Base-by-base conservation (phyloP, 352 stramenopile species). In the Globisporangium spiculum region DNA sequence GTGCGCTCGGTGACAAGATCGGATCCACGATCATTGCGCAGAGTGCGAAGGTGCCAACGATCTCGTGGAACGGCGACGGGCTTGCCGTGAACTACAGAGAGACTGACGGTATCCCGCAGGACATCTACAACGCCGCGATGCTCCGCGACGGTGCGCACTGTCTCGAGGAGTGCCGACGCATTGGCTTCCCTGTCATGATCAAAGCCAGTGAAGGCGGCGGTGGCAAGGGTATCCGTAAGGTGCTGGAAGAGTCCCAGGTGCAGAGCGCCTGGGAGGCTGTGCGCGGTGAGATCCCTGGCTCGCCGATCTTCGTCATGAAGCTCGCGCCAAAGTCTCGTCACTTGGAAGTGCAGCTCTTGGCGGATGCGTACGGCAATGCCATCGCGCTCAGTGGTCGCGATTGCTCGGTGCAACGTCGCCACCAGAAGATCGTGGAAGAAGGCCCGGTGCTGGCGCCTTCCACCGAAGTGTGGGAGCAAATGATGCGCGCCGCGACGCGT, bases 341-440 rank as follows among this genome's bases (percentile, higher is more conserved):
- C 79, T 88, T 99, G 48, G 98, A 99, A 80, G 98, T 99, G 46
- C 98, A 99, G 83, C 78, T 99, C 20, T 79, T 99, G 41, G 97
- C 97, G 0, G 98, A 99, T 79, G 91, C 98, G 60, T 99, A 99
- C 76, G 98, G 97, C 57, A 94, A 99, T 71, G 98, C 97, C 38
- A 98, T 99, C 72, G 97, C 98, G 10, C 85, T 99, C 20, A 99
- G 98, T 76, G 98, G 98, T 16, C 93, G 98, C 69, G 98, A 99
- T 88, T 99, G 98, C 84, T 99, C 96, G 27, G 97, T 99, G 24
- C 98, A 99, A 83, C 87, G 98, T 70, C 90, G 98, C 41, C 98
- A 99, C 82, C 98, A 99, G 85, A 99, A 99, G 87, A 99, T 99
- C 72, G 98, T 99, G 65, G 98, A 99, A 84, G 98, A 99, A 87